phyloP scores from a whole-genome alignment of 2,329 filamentous ascomycete species.

The Pestalotiopsis sp. region DNA sequence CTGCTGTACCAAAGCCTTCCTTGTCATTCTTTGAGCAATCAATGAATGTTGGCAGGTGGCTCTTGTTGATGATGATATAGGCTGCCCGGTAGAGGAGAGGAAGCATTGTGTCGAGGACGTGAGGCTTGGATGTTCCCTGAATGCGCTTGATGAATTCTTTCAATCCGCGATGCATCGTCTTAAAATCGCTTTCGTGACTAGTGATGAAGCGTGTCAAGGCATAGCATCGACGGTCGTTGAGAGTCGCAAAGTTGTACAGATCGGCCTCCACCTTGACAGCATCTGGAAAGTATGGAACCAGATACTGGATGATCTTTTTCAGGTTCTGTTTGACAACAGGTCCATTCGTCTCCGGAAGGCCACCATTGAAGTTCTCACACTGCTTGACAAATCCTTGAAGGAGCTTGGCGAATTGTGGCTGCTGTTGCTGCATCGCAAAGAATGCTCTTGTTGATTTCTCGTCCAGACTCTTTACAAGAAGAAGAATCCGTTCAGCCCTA shows the following conservation, averaged over 20 bases:
- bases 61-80: constrained; percentile 89
- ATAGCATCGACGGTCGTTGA: constrained; percentile 87
- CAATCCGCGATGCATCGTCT: constrained; percentile 85
- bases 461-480: constrained; percentile 80
- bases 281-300: constrained; percentile 79
- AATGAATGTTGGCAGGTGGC: constrained; percentile 89
- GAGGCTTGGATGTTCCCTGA: constrained; percentile 65
- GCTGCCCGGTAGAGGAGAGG: constrained; percentile 83
- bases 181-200: constrained; percentile 85
- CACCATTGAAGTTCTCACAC: constrained; percentile 91
- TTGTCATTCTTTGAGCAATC: constrained; percentile 84
- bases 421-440: constrained; percentile 80
- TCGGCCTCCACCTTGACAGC: constrained; percentile 71
- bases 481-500: constrained; percentile 80
- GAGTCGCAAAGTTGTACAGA: constrained; percentile 86
- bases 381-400: constrained; percentile 76
- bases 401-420: constrained; percentile 73
- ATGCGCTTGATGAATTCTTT: constrained; percentile 86
- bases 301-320: constrained; percentile 70
- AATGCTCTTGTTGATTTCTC: constrained; percentile 81
- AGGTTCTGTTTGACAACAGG: constrained; percentile 72
- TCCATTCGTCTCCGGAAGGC: constrained; percentile 74
- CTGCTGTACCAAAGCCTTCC: constrained; percentile 73
- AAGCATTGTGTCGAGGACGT: constrained; percentile 76
- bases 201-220: constrained; percentile 87